phyloP scores from a whole-genome alignment of 257 asterid species.

The Osmanthus fragrans region DNA sequence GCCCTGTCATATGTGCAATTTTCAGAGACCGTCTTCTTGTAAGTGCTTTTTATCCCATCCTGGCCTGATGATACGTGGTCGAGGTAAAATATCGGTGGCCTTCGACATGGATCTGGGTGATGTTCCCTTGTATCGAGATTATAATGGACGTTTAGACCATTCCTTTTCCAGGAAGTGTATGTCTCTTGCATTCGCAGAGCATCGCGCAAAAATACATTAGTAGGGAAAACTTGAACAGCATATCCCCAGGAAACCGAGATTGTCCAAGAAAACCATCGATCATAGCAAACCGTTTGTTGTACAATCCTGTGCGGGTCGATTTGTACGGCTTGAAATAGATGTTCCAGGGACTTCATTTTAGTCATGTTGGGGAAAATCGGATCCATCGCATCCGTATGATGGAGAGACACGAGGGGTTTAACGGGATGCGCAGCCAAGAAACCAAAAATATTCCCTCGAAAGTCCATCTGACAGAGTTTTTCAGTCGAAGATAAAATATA shows the following conservation, averaged over 20 bases:
- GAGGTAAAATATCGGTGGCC: slow-evolving; percentile 59
- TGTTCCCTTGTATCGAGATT: slow-evolving; percentile 35
- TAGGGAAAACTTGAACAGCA: slow-evolving; percentile 63
- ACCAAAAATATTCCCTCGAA: slow-evolving; percentile 71
- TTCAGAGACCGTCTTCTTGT: slow-evolving; percentile 36
- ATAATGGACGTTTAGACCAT: slow-evolving; percentile 26
- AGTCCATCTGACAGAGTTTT: slow-evolving; percentile 59
- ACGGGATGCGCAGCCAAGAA: slow-evolving; percentile 69
- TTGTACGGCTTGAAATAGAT: slow-evolving; percentile 46
- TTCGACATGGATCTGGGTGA: slow-evolving; percentile 53
- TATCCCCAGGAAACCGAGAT: slow-evolving; percentile 88
- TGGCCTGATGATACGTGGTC: slow-evolving; percentile 28
- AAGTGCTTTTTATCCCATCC: slow-evolving; percentile 43
- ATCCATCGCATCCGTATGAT: slow-evolving; percentile 50
- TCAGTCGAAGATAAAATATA: neutral
- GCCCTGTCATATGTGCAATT: slow-evolving; percentile 55
- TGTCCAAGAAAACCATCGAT: slow-evolving; percentile 72
- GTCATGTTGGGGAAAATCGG: slow-evolving; percentile 72
- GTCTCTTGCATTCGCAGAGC: slow-evolving; percentile 58
- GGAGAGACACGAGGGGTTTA: slow-evolving; percentile 66
- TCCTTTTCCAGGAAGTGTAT: slow-evolving; percentile 51
- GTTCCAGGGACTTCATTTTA: slow-evolving; percentile 43
- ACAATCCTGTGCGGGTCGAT: slow-evolving; percentile 64
- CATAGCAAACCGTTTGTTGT: slow-evolving; percentile 83
- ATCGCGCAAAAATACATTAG: slow-evolving; percentile 43